Conservation (phyloP, 257 asterid genomes). For the Coffea eugenioides region DNA sequence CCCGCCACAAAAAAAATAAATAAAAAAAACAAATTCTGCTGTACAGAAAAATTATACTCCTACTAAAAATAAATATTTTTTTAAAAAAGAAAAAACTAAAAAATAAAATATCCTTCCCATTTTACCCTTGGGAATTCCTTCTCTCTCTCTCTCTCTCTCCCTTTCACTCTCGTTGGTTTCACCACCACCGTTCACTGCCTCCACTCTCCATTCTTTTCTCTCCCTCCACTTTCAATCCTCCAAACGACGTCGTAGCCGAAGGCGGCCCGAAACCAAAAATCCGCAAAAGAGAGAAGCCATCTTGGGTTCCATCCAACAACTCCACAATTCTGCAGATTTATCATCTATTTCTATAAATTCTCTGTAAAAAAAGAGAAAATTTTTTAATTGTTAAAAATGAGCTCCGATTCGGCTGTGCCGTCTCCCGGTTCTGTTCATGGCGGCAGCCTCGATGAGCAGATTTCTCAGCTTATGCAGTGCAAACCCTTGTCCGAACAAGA, state of each 20-base stretch:
- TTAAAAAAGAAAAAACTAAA: not conserved
- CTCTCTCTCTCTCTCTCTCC: not conserved
- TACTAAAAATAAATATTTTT: not conserved
- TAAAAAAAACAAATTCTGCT: no score
- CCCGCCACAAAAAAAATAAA: no score
- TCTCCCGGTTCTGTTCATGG: slow-evolving; percentile 44
- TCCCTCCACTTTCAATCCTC: not conserved
- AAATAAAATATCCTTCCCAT: not conserved
- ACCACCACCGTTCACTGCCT: slow-evolving; percentile 30
- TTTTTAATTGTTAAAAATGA: slow-evolving; percentile 17
- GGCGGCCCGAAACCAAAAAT: not conserved
- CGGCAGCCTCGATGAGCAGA: slow-evolving; percentile 73
- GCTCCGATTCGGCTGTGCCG: slow-evolving; percentile 50
- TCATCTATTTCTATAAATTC: not conserved
- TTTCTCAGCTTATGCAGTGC: slow-evolving; percentile 84
- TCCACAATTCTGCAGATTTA: not conserved
- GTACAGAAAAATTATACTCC: no score
- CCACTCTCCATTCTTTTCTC: slow-evolving; percentile 8
- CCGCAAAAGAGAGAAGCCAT: slow-evolving; percentile 13
- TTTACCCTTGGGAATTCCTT: slow-evolving; percentile 8
- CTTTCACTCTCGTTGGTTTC: slow-evolving; percentile 21
- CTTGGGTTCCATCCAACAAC: slow-evolving; percentile 8
- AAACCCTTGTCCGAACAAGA: slow-evolving; percentile 79
- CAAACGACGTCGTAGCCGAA: slow-evolving; percentile 29
- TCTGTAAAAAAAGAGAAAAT: not conserved